Conservation (phyloP, 176 grass and related monocot genomes). For the Thalia dealbata region DNA sequence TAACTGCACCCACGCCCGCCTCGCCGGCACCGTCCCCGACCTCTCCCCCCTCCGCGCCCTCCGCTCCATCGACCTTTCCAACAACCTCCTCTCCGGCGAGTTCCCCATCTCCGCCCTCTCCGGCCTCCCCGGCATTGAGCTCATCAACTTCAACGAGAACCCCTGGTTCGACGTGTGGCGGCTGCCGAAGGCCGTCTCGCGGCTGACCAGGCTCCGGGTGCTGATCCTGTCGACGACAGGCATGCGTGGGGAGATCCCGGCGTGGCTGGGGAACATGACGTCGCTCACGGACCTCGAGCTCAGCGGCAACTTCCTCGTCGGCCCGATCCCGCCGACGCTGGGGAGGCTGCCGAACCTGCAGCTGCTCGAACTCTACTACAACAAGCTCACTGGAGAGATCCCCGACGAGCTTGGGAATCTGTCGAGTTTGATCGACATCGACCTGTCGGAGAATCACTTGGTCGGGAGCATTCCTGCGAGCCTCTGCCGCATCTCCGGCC, state of each 20-base stretch:
- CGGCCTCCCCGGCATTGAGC: slow-evolving; percentile 47
- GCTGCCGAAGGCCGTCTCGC: slow-evolving; percentile 33
- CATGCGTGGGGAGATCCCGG: slow-evolving; percentile 54
- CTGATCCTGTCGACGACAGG: slow-evolving; percentile 70
- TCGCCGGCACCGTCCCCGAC: slow-evolving; percentile 56
- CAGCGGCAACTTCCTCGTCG: slow-evolving; percentile 55
- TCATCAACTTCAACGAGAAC: slow-evolving; percentile 81
- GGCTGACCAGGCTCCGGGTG: slow-evolving; percentile 34
- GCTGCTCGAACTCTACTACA: slow-evolving; percentile 96
- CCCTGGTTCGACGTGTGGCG: slow-evolving; percentile 60
- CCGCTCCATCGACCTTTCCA: slow-evolving; percentile 43
- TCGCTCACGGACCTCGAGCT: slow-evolving; percentile 76
- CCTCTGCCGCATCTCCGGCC: slow-evolving; percentile 38
- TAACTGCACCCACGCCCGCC: slow-evolving; percentile 48
- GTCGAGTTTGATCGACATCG: slow-evolving; percentile 55
- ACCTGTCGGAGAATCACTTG: slow-evolving; percentile 74
- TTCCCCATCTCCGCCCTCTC: slow-evolving; percentile 54
- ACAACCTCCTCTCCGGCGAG: slow-evolving; percentile 61
- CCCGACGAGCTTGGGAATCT: slow-evolving; percentile 72
- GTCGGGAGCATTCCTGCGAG: slow-evolving; percentile 42
- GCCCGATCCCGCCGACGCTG: slow-evolving; percentile 39
- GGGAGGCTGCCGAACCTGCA: slow-evolving; percentile 33
- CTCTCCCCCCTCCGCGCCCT: slow-evolving; percentile 36
- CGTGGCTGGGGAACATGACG: slow-evolving; percentile 93
- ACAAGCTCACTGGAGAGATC: slow-evolving; percentile 39